Base-by-base conservation (phyloP, 2,329 filamentous ascomycete genomes). In the Furcasterigmium furcatum region DNA sequence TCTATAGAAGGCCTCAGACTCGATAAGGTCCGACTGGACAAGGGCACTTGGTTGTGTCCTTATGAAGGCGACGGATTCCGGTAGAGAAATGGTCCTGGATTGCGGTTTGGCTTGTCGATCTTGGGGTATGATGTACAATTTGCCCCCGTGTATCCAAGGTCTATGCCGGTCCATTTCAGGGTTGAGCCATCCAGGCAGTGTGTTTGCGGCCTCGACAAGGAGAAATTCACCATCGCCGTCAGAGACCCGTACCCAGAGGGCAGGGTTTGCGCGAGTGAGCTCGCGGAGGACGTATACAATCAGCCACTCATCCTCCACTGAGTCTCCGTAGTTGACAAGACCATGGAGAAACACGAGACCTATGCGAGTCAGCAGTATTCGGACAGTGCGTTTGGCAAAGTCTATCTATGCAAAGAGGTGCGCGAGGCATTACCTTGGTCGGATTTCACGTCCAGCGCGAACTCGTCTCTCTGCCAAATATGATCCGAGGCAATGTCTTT, bases 201-300 rank as follows among this genome's bases (percentile, higher is more conserved):
- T 84, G 54, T 88, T 91, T 22, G 95, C 92, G 24, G 92, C 94
- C 70, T 99, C 94, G 46, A 96, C 86, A 16, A 99, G 81, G 41
- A 99, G 77, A 57, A 99, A 99, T 61, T 99, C 91, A 56, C 95
- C 95, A 66, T 97, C 94, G 41, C 84, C 86, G 63, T 99, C 94
- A 48, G 80, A 84, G 4, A 95, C 77, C 41, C 88, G 84, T 39
- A 91, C 79, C 91, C 92, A 99, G 8, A 91, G 73, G 48, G 86
- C 76, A 5, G 81, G 72, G 56, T 88, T 88, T 30, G 78, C 74
- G 55, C 77, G 87, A 55, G 85, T 91, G 55, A 97, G 70, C 66
- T 95, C 86, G 38, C 88, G 82, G 24, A 99, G 73, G 5, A 97
- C 71, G 67, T 91, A 96, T 18, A 97, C 91, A 48, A 97, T 85